Base-by-base conservation (phyloP, 2,329 filamentous ascomycete species). In the Helotiales sp. region DNA sequence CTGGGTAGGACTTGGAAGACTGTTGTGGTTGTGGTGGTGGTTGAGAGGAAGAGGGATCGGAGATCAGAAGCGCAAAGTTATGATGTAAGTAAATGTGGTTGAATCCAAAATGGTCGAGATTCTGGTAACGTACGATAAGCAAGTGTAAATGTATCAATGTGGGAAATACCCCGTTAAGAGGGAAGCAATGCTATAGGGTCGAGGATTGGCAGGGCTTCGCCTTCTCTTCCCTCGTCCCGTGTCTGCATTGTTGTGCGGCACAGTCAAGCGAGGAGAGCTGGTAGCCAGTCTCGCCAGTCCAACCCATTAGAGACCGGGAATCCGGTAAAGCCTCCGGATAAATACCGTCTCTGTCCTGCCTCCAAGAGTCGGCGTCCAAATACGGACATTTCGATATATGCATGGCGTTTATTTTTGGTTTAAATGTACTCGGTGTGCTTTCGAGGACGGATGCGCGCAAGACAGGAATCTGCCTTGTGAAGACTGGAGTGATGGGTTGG, bases 231-330 rank as follows among this genome's bases (percentile, higher is more conserved):
- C n/a, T 60, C 45, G 45, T 47, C n/a, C 24, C 45, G 45, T 47
- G 45, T 20, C 45, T 47, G n/a, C 6, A 10, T 47, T 47, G 20
- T 47, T 22, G 17, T 61, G 58, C 40, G 58, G 58, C 58, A 61
- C 43, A 61, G 58, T 26, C 45, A 24, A 47, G 45, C 20, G 45
- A 47, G 20, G 20, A 47, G 20, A n/a, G 3, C 45, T 24, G 45
- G n/a, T 8, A 47, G 6, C 45, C 20, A 22, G 45, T 22, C n/a
- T n/a, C n/a, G n/a, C n/a, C n/a, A n/a, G n/a, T n/a, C n/a, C n/a
- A n/a, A n/a, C n/a, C n/a, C n/a, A n/a, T n/a, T n/a, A n/a, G n/a
- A n/a, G n/a, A 17, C 13, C 45, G 24, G 20, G 45, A 47, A 5
- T 20, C 17, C 45, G 45, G 45, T 47, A 20, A 47, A 8, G 4